Base-by-base conservation (phyloP, 2,329 filamentous ascomycete genomes). In the Geoglossum cookeanum region DNA sequence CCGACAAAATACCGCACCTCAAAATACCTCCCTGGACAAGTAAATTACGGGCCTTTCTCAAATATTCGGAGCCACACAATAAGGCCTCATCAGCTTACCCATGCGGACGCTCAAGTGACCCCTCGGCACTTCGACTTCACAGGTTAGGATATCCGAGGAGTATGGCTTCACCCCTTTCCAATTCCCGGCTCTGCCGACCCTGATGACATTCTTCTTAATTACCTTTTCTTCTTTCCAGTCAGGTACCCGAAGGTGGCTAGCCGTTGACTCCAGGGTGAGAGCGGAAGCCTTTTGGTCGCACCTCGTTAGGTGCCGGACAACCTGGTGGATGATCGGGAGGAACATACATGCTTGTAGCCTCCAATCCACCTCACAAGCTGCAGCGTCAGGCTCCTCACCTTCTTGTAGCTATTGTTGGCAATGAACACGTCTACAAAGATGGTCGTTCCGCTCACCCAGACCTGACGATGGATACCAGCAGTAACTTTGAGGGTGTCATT, bases 1-100 rank as follows among this genome's bases (percentile, higher is more conserved):
- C 77, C 78, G 27, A 78, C 66, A 58, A 78, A 78, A 62, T 75
- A 78, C 22, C 75, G 71, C 15, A 78, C 74, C 65, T 78, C 76
- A 58, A 79, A 78, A 62, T 73, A 78, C 63, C 77, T 75, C 22
- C 75, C 73, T 69, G 58, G 4, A 60, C 60, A 61, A 58, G 57
- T 59, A 62, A 39, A 57, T 61, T 11, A 54, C 47, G 3, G 58
- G 59, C 11, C 55, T 27, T 44, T 27, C 3, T 6, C 6, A 55
- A 52, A 6, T 61, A 56, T 22, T 45, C 5, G 42, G 42, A 22
- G 9, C n/a, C 22, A 4, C 15, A 9, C 11, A 53, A 13, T 15
- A 53, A 53, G 30, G 33, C 60, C 52, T 22, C 55, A 49, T 17
- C 53, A 55, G 60, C 67, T 45, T 65, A 70, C 72, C 75, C 62